Percentiles rank a stretch among this genome's conserved stretches.
These are phyloP conservation scores for Candida ponderosae DNA, from an alignment of 805 yeast species.

Conservation along the genomic window DNA sequence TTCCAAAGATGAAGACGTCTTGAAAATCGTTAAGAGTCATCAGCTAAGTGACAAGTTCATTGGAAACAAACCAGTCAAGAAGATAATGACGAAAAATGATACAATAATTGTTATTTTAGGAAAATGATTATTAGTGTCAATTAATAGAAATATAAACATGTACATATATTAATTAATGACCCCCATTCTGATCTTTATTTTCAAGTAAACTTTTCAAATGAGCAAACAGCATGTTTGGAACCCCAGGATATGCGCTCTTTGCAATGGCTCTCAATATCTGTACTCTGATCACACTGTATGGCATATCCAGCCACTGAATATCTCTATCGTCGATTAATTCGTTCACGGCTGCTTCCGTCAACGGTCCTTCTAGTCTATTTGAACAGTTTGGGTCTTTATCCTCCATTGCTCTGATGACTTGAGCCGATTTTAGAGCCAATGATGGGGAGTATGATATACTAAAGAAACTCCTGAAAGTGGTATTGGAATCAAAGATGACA, in stretches of 20 bases:
- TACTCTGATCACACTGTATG: constrained; percentile 38
- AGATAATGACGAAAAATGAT: constrained; percentile 30
- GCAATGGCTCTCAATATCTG: constrained; percentile 34
- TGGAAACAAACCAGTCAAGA: constrained; percentile 32
- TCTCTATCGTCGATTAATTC: constrained; percentile 23
- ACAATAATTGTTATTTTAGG: constrained; percentile 1
- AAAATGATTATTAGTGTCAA: constrained; percentile 1
- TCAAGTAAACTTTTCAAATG: constrained; percentile 43
- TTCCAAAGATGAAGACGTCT: not conserved
- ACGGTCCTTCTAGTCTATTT: constrained; percentile 43
- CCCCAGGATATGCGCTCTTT: constrained; percentile 36
- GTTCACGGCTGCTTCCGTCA: constrained; percentile 34
- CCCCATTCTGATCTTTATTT: constrained; percentile 13
- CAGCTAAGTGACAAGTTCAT: constrained; percentile 27
- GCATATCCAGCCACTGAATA: constrained; percentile 28
- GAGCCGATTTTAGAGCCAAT: constrained; percentile 36
- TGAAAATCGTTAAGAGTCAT: no score
- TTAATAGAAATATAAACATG: not conserved
- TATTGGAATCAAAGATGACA: constrained; percentile 17
- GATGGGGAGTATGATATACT: constrained; percentile 45
- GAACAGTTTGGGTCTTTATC: constrained; percentile 26
- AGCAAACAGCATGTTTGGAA: constrained; percentile 41
- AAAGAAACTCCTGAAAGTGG: constrained; percentile 16
- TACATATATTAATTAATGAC: not conserved
- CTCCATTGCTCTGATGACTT: constrained; percentile 37